These are phyloP conservation scores for Boletus subcaerulescens DNA, from an alignment of 768 basidiomycete species.

Conservation along the genomic window DNA sequence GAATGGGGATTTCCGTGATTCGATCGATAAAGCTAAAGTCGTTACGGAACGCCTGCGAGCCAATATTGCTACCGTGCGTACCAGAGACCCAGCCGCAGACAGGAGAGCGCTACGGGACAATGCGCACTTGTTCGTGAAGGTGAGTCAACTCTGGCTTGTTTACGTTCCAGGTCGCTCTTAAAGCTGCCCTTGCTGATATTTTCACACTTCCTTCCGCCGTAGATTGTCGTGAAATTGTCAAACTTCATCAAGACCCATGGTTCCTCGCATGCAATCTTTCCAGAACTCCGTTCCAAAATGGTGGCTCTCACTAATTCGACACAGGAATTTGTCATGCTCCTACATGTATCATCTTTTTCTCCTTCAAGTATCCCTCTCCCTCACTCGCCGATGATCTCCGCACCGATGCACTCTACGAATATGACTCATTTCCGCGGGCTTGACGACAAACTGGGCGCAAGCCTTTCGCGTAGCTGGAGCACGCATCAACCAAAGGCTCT, in stretches of 20 bases:
- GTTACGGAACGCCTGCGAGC: constrained; percentile 62
- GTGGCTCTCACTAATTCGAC: constrained; percentile 77
- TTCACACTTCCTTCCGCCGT: not conserved
- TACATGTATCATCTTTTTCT: constrained; percentile 82
- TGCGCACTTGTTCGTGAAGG: constrained; percentile 81
- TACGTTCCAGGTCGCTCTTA: not conserved
- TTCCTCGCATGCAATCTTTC: constrained; percentile 51
- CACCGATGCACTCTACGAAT: constrained; percentile 19
- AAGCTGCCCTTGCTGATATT: constrained; percentile 1
- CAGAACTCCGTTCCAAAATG: constrained; percentile 65
- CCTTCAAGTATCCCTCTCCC: constrained; percentile 52
- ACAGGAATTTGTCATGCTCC: constrained; percentile 81
- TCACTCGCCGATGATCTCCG: constrained; percentile 54
- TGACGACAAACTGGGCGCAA: constrained; percentile 50
- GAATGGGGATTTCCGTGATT: constrained; percentile 47
- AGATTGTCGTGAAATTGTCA: constrained; percentile 78
- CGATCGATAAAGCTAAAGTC: constrained; percentile 57
- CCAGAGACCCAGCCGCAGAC: constrained; percentile 52
- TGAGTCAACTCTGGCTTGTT: constrained; percentile 27
- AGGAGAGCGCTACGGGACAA: constrained; percentile 68
- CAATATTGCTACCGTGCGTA: constrained; percentile 56
- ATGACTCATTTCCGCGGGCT: constrained; percentile 17
- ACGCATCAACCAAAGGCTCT: constrained; percentile 45
- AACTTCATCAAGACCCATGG: constrained; percentile 67
- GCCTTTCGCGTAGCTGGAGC: constrained; percentile 59